Conservation (phyloP, 495 filamentous ascomycete genomes). For the Thermothielavioides terrestris region DNA sequence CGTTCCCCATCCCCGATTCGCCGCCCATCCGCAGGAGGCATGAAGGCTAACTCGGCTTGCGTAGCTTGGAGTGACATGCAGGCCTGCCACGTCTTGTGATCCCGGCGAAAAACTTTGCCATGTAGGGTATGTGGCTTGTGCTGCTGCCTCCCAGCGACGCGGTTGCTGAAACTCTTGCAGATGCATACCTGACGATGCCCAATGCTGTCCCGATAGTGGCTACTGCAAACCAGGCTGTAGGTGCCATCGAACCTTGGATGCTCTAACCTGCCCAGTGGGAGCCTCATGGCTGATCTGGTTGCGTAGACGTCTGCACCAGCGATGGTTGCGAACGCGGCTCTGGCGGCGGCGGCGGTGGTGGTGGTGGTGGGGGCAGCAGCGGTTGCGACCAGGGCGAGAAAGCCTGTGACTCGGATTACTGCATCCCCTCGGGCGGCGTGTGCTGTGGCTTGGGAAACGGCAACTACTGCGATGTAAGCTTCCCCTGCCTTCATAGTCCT, state of each 20-base stretch:
- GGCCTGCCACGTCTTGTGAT: slow-evolving; percentile 7
- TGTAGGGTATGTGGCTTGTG: not conserved
- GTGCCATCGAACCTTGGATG: no score
- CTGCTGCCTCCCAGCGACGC: not conserved
- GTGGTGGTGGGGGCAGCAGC: not conserved
- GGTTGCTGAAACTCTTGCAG: not conserved
- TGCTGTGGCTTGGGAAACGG: slow-evolving; percentile 11
- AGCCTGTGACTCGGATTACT: slow-evolving; percentile 3
- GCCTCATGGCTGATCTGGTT: no score
- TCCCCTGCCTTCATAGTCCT: not conserved
- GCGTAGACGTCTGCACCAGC: slow-evolving; percentile 8
- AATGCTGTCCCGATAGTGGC: slow-evolving; percentile 15
- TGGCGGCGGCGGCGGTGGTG: not conserved
- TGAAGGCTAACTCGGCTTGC: not conserved
- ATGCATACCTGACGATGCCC: slow-evolving; percentile 16
- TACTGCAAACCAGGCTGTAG: slow-evolving; percentile 18
- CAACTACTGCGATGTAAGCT: slow-evolving; percentile 4
- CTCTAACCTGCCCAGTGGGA: no score
- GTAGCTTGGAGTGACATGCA: slow-evolving; percentile 12
- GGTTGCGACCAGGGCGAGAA: not conserved
- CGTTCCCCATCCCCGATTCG: not conserved
- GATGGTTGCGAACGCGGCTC: not conserved
- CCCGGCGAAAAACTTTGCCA: slow-evolving; percentile 7
- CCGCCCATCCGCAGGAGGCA: not conserved
- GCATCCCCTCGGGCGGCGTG: slow-evolving; percentile 6